Percentiles rank a stretch among this genome's conserved stretches.
Evolutionary conservation across 148 eudicot genomes (phyloP).

Genomic region (Nepenthes gracilis): DNA sequence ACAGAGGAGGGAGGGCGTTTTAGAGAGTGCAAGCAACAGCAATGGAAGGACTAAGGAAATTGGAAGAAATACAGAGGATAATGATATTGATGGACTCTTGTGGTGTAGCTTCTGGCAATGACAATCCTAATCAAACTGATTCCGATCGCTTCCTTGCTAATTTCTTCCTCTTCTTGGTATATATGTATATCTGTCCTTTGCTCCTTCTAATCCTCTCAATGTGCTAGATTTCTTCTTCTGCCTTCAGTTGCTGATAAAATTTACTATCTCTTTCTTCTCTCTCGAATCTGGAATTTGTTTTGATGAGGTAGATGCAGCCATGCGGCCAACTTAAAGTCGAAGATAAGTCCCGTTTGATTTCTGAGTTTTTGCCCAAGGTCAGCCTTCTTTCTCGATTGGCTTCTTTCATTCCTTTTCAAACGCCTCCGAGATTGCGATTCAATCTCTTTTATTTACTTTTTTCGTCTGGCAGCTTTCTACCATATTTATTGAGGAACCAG

Average conservation of each 20-base stretch:
- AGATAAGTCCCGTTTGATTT: slow-evolving; percentile 58
- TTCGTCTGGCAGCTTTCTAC: slow-evolving; percentile 41
- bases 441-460: not conserved
- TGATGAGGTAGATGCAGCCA: slow-evolving; percentile 38
- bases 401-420: slow-evolving; percentile 2
- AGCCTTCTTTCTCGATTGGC: not conserved
- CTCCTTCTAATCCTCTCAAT: not conserved
- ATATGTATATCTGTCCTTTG: not conserved
- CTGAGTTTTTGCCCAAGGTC: slow-evolving; percentile 54
- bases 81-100: slow-evolving; percentile 26
- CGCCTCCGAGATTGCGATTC: not conserved
- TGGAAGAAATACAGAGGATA: slow-evolving; percentile 45
- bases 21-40: not conserved
- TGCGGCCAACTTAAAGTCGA: slow-evolving; percentile 50
- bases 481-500: slow-evolving; percentile 31
- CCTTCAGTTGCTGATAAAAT: not conserved
- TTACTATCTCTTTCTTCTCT: not conserved
- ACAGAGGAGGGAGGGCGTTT: not conserved
- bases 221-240: not conserved
- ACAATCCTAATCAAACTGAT: slow-evolving; percentile 16
- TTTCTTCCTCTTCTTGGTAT: slow-evolving; percentile 57
- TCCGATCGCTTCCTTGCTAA: slow-evolving; percentile 55
- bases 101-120: slow-evolving; percentile 13
- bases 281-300: not conserved
- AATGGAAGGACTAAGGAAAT: slow-evolving; percentile 61